Evolutionary conservation across 371 early-diverging fungal species (phyloP).

Genomic region (Dichotomocladium elegans): DNA sequence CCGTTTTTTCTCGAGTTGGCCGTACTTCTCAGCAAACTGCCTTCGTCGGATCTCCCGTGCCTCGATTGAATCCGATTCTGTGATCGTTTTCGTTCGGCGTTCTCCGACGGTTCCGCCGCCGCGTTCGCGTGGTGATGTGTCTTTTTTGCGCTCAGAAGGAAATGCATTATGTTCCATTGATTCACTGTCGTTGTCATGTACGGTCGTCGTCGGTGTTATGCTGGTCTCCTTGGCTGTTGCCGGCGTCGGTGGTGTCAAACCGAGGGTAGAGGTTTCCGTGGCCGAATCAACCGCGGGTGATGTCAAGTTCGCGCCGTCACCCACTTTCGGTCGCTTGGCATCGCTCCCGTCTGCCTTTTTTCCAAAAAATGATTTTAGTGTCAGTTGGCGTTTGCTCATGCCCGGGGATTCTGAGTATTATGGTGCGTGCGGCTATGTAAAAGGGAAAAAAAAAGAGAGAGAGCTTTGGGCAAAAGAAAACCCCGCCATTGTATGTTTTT

Average conservation of each 20-base stretch:
- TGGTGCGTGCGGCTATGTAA: no score
- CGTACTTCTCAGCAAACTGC: constrained; percentile 25
- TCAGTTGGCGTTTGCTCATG: constrained; percentile 27
- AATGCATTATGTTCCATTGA: background rate
- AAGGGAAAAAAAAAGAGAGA: constrained; percentile 2
- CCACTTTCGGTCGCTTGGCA: background rate
- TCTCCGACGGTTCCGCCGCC: no score
- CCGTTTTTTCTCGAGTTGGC: constrained; percentile 14
- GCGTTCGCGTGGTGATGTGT: no score
- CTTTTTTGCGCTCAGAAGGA: no score
- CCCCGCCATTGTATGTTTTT: background rate
- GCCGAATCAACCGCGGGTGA: no score
- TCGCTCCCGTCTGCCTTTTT: constrained; percentile 1
- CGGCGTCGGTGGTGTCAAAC: no score
- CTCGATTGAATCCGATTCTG: no score
- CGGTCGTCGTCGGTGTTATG: background rate
- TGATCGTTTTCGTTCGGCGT: no score
- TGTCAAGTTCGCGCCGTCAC: background rate
- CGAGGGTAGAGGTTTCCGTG: no score
- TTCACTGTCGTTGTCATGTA: background rate
- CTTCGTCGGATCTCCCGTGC: no score
- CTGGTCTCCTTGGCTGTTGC: background rate
- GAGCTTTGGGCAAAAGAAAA: background rate
- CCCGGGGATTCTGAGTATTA: no score
- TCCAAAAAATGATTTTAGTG: constrained; percentile 22